Evolutionary conservation across 805 yeast genomes (phyloP), one percentile per base, ranked within the genome.

Genomic region (Ogataea naganishii): DNA sequence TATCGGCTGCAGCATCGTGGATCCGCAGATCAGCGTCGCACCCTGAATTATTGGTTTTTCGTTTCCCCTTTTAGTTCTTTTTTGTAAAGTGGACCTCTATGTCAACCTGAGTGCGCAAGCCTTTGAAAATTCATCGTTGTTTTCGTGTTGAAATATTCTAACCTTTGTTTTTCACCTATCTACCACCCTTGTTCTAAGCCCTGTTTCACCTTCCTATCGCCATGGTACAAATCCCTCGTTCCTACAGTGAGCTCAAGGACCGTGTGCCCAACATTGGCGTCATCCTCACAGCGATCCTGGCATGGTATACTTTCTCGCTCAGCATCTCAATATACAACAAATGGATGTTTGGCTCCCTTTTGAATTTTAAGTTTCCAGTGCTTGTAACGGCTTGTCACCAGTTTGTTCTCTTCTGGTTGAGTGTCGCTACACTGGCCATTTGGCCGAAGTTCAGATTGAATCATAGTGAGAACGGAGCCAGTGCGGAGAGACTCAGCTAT

Each of bases 301-400:
- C 46, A 13, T 80, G 88, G 89, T 80, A 77, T 45, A 34, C 64
- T n/a, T 75, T 77, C 37, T 72, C 82, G 12, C 56, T 80, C 30
- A 53, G 80, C 13, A 69, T 80, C 14, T 74, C 83, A 14, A 49
- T 80, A 23, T 88, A 86, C 58, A 88, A 88, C 64, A 88, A 85
- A 58, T 84, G 95, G 95, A 86, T 86, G 95, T 86, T 86, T 58
- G 86, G 85, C 32, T 62, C 67, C 3, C 79, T 81, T 8, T 59
- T 85, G 35, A 72, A 80, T 46, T 76, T 88, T 44, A 69, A 72
- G 25, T 88, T 75, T 51, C 96, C 96, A 1, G 67, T 88, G 11
- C 55, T 84, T 17, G 71, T 84, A 27, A 88, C 96, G 0, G 64
- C 85, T 6, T 65, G 79, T 41, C 96, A 88, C 56, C 96, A 88